These are phyloP conservation scores for Mycena alexandri DNA, from an alignment of 768 basidiomycete species.

Conservation along the genomic window DNA sequence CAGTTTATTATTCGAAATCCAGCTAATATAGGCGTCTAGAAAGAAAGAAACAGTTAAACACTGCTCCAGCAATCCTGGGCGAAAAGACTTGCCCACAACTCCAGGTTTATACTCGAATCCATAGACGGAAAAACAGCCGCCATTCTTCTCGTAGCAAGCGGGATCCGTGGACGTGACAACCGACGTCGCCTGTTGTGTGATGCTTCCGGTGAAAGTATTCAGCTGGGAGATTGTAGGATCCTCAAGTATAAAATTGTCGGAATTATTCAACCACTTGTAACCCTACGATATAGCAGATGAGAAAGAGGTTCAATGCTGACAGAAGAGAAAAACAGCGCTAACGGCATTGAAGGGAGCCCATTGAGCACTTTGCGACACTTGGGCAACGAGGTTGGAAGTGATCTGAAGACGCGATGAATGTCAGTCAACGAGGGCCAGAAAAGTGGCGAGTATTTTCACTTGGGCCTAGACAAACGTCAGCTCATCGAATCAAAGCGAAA, in stretches of 20 bases:
- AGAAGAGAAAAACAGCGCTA: constrained; percentile 39
- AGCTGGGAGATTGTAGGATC: constrained; percentile 63
- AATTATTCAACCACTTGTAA: constrained; percentile 78
- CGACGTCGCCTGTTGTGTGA: constrained; percentile 87
- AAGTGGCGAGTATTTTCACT: constrained; percentile 47
- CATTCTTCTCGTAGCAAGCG: constrained; percentile 70
- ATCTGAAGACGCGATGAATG: neutral
- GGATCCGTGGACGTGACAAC: constrained; percentile 78
- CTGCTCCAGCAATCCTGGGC: constrained; percentile 64
- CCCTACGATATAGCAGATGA: constrained; percentile 19
- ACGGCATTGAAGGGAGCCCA: constrained; percentile 65
- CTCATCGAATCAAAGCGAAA: too few relatives aligned
- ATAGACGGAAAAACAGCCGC: constrained; percentile 74
- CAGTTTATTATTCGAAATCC: constrained; percentile 72
- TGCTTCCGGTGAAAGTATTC: constrained; percentile 81
- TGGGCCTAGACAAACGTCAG: constrained; percentile 56
- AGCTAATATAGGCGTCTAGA: constrained; percentile 61
- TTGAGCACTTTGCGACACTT: constrained; percentile 89
- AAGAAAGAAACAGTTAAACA: constrained; percentile 30
- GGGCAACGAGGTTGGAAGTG: constrained; percentile 25
- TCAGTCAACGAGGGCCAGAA: neutral
- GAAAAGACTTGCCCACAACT: too few relatives aligned
- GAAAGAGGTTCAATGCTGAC: too few relatives aligned
- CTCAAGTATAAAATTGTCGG: constrained; percentile 66
- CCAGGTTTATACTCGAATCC: constrained; percentile 72